These are phyloP conservation scores for Voacanga thouarsii DNA, from an alignment of 257 asterid species.

Conservation along the genomic window DNA sequence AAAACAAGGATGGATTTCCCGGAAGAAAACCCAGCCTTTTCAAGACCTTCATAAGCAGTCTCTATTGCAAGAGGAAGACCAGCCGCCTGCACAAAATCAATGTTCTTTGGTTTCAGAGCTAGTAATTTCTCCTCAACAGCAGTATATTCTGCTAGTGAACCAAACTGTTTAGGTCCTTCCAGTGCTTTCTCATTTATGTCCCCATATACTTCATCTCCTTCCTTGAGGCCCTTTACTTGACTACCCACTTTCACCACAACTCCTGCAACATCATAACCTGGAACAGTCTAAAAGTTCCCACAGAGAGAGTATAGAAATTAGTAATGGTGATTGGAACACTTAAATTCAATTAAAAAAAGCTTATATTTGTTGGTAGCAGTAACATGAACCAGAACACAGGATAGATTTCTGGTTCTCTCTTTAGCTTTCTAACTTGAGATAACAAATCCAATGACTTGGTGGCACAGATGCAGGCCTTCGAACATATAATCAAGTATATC, in stretches of 20 bases:
- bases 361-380: neutral
- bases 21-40: slow-evolving; percentile 58
- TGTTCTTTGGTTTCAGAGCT: slow-evolving; percentile 71
- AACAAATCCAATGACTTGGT: too few relatives aligned
- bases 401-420: too few relatives aligned
- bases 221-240: slow-evolving; percentile 68
- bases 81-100: slow-evolving; percentile 77
- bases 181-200: slow-evolving; percentile 71
- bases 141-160: slow-evolving; percentile 80
- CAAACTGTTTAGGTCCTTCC: slow-evolving; percentile 72
- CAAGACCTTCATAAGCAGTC: slow-evolving; percentile 90
- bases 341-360: neutral
- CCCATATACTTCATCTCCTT: slow-evolving; percentile 91
- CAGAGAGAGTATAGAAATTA: neutral
- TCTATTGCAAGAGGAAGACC: slow-evolving; percentile 81
- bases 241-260: slow-evolving; percentile 84
- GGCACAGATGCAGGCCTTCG: too few relatives aligned
- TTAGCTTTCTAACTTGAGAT: too few relatives aligned
- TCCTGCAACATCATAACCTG: slow-evolving; percentile 96
- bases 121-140: slow-evolving; percentile 85
- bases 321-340: neutral
- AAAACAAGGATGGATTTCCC: slow-evolving; percentile 88
- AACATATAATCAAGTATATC: too few relatives aligned
- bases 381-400: too few relatives aligned
- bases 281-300: slow-evolving; percentile 54